Evolutionary conservation across 805 yeast genomes (phyloP).

Genomic region (Barnettozyma salicaria): DNA sequence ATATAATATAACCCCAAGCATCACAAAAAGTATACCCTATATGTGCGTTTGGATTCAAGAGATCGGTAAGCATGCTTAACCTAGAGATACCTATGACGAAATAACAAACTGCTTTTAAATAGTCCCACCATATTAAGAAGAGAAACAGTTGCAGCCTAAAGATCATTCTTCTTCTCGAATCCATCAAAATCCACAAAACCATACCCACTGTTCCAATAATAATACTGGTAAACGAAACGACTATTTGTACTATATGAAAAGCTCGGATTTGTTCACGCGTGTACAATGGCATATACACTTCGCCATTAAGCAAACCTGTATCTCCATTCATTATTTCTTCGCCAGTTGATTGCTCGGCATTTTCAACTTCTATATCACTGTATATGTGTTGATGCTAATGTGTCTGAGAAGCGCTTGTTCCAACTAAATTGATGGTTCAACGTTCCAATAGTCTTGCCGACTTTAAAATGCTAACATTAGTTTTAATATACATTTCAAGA

Average conservation of each 20-base stretch:
- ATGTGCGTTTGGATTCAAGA: neutral
- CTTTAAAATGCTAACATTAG: no score
- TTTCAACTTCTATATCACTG: no score
- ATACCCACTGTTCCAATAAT: constrained; percentile 16
- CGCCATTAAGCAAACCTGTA: no score
- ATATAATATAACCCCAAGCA: constrained; percentile 18
- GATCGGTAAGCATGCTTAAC: neutral
- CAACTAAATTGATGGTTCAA: no score
- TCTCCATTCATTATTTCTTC: no score
- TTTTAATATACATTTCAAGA: no score
- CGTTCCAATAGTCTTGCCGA: no score
- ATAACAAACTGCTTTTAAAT: constrained; percentile 14
- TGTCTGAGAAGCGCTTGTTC: no score
- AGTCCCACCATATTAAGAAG: constrained; percentile 17
- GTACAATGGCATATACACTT: constrained; percentile 3
- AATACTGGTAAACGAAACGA: constrained; percentile 13
- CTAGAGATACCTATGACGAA: constrained; percentile 6
- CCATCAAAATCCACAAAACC: constrained; percentile 20
- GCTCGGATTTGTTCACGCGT: constrained; percentile 6
- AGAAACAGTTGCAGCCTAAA: constrained; percentile 20
- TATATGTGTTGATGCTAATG: no score
- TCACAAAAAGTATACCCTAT: constrained; percentile 14
- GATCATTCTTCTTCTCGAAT: constrained; percentile 17
- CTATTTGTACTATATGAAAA: constrained; percentile 12
- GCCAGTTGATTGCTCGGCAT: no score